These are phyloP conservation scores for Pseudomonodictys pantanalensis DNA, from an alignment of 495 filamentous ascomycete species.

Conservation along the genomic window DNA sequence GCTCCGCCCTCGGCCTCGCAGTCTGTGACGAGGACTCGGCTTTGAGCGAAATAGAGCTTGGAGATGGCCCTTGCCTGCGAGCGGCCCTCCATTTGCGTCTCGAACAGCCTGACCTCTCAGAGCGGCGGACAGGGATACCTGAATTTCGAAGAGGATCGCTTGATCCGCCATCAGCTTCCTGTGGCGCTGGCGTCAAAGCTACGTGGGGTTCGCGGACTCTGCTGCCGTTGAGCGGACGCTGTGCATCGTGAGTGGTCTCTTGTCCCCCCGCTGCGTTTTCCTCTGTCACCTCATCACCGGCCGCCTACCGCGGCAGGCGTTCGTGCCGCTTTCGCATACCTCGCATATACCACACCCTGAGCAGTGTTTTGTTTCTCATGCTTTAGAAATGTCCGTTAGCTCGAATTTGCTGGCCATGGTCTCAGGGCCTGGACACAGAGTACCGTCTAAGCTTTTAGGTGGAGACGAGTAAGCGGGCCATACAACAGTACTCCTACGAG, in stretches of 20 bases:
- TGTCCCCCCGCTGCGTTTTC: neutral
- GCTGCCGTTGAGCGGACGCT: neutral
- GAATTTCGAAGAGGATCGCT: constrained; percentile 20
- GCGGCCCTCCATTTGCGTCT: neutral
- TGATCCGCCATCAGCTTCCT: constrained; percentile 2
- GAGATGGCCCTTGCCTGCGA: neutral
- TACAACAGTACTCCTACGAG: neutral
- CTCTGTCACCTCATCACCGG: neutral
- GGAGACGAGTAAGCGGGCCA: neutral
- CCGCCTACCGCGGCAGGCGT: neutral
- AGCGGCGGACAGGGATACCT: constrained; percentile 3
- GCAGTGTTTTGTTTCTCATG: too few species aligned
- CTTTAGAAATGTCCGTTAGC: too few species aligned
- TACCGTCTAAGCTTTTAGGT: too few species aligned
- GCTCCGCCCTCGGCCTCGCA: too few species aligned
- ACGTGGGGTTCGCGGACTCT: constrained; percentile 3
- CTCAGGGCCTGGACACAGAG: too few species aligned
- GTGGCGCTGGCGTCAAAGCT: constrained; percentile 14
- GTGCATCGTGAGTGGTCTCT: constrained; percentile 14
- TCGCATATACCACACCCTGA: too few species aligned
- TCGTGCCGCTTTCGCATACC: neutral
- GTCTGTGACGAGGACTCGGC: constrained; percentile 1
- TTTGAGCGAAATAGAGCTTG: constrained; percentile 5
- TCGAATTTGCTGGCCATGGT: too few species aligned
- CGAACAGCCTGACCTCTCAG: constrained; percentile 7